Evolutionary conservation across 2,329 filamentous ascomycete species (phyloP).

Genomic region (Colletotrichum sp.): DNA sequence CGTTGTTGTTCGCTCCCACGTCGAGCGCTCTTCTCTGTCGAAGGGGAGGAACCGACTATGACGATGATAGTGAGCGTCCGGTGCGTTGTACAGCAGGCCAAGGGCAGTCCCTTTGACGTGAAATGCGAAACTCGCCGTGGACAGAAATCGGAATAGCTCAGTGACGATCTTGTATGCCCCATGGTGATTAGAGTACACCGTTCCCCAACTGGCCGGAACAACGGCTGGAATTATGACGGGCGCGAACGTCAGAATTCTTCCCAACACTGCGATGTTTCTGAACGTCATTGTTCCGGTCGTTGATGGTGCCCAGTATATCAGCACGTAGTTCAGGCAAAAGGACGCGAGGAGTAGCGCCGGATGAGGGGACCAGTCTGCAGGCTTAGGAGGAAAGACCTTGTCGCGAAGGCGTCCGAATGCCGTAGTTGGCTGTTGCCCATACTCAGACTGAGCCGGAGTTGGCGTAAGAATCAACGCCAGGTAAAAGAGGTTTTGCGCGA

Average conservation of each 20-base stretch:
- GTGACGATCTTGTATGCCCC: constrained; percentile 44
- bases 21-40: constrained; percentile 47
- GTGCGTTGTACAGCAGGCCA: constrained; percentile 51
- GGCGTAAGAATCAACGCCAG: constrained; percentile 62
- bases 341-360: constrained; percentile 37
- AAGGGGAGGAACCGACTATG: constrained; percentile 52
- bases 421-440: constrained; percentile 31
- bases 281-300: constrained; percentile 46
- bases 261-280: constrained; percentile 32
- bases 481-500: constrained; percentile 68
- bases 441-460: constrained; percentile 41
- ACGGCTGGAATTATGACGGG: constrained; percentile 51
- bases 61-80: constrained; percentile 51
- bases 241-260: constrained; percentile 44
- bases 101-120: constrained; percentile 48
- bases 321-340: constrained; percentile 37
- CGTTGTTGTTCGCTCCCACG: constrained; percentile 49
- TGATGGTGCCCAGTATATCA: constrained; percentile 42
- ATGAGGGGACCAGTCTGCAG: constrained; percentile 47
- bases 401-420: constrained; percentile 31
- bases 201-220: constrained; percentile 55
- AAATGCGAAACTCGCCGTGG: constrained; percentile 46
- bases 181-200: constrained; percentile 42
- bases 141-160: constrained; percentile 52
- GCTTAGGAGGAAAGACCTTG: constrained; percentile 42